A percentile compares a stretch with the other conserved stretches of the same genome.
Conservation (phyloP, 1,284 basidiomycete species). For the Salmacisia buchloeana region DNA sequence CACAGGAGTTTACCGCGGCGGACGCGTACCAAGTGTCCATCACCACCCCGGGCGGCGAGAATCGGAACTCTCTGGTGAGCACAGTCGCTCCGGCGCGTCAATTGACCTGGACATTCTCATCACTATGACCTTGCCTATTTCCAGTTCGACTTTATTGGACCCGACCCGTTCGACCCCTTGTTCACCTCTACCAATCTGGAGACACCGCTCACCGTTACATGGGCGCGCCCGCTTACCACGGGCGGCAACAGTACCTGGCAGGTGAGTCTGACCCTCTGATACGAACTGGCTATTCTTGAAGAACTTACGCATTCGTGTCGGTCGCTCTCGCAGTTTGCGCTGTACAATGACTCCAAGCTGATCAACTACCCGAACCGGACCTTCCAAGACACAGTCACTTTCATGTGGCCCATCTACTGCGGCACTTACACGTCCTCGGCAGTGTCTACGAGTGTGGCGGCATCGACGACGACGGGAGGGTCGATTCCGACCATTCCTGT, state of each 20-base stretch:
- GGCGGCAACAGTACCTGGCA: conserved; percentile 4
- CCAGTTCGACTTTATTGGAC: conserved; percentile 1
- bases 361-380: not conserved
- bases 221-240: not conserved
- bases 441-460: not conserved
- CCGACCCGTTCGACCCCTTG: not conserved
- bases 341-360: not conserved
- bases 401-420: not conserved
- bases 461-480: not conserved
- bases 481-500: not conserved
- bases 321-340: conserved; percentile 7
- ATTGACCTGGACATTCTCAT: too few relatives aligned
- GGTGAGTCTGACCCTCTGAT: too few relatives aligned
- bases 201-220: not conserved
- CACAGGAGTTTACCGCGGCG: not conserved
- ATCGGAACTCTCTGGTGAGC: not conserved
- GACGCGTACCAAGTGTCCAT: not conserved
- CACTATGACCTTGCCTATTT: too few relatives aligned
- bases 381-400: not conserved
- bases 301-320: too few relatives aligned
- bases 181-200: not conserved
- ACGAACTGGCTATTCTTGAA: too few relatives aligned
- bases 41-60: conserved; percentile 1
- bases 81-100: not conserved
- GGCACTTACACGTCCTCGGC: not conserved